These are phyloP conservation scores for Tulasnella sp. DNA, from an alignment of 768 basidiomycete species.

Conservation along the genomic window DNA sequence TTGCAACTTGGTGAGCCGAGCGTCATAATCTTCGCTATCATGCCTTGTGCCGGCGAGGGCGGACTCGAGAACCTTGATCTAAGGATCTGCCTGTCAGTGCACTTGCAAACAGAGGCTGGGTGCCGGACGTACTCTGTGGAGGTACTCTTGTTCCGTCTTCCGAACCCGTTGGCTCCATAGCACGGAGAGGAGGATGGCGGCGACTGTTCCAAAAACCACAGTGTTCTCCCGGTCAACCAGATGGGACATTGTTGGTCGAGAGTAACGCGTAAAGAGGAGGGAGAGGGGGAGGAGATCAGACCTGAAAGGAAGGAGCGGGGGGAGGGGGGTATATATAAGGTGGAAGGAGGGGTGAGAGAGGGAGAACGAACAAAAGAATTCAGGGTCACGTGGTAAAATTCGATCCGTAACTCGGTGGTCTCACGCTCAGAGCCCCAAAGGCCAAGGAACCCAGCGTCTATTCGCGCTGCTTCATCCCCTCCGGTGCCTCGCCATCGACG, in stretches of 20 bases:
- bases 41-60: neutral
- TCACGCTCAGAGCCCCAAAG: neutral
- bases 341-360: neutral
- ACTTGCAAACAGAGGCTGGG: neutral
- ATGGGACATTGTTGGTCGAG: neutral
- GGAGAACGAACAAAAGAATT: neutral
- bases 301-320: neutral
- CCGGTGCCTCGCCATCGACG: neutral
- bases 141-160: slow-evolving; percentile 19
- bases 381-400: neutral
- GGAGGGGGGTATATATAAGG: neutral
- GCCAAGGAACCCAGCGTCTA: neutral
- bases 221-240: slow-evolving; percentile 19
- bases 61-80: slow-evolving; percentile 11
- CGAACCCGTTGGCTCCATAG: slow-evolving; percentile 21
- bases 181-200: slow-evolving; percentile 19
- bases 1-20: slow-evolving; percentile 9
- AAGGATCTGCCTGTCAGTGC: neutral
- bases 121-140: slow-evolving; percentile 1
- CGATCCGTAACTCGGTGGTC: neutral
- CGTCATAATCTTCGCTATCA: slow-evolving; percentile 1
- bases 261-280: neutral
- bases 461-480: neutral
- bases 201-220: slow-evolving; percentile 21
- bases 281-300: neutral